Base-by-base conservation (phyloP, 139 green algal genomes). In the Coelastrella sp. region DNA sequence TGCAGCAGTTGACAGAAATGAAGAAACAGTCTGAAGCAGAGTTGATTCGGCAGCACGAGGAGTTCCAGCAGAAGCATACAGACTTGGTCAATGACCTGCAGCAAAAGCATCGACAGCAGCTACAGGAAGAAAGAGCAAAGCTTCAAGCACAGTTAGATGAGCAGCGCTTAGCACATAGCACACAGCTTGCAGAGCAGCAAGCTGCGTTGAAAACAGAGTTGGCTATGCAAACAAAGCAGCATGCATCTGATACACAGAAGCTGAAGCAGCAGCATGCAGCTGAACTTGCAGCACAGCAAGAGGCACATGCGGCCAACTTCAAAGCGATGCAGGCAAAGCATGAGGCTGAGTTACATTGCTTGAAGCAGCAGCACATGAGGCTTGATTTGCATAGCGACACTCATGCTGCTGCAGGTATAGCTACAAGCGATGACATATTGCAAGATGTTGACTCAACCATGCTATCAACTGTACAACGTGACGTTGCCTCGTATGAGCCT, bases 361-460 rank as follows among this genome's bases (percentile, higher is more conserved):
- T 41, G 69, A 79, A 60, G 41, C 23, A 40, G 69, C 35, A 23
- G 1, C 9, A 79, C 45, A 21, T 7, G 11, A 25, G 62, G 66
- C 66, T 34, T 9, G 57, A 66, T 34, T 6, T 30, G 19, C 19
- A 17, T 17, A 69, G 30, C 27, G 40, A 9, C 9, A 2, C 5
- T 38, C n/a, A 40, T 37, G 69, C 69, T 62, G 69, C 69, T 79
- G 40, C 69, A 57, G 67, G 11, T 25, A 19, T 73, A 32, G 64
- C n/a, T n/a, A n/a, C n/a, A n/a, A n/a, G n/a, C n/a, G n/a, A n/a
- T n/a, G n/a, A n/a, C n/a, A n/a, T n/a, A n/a, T n/a, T n/a, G n/a
- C n/a, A n/a, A n/a, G n/a, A n/a, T n/a, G n/a, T n/a, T n/a, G n/a
- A n/a, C n/a, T n/a, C n/a, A n/a, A n/a, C n/a, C n/a, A n/a, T n/a